phyloP scores from a whole-genome alignment of 106 monocot species.

The Allium fistulosum region DNA sequence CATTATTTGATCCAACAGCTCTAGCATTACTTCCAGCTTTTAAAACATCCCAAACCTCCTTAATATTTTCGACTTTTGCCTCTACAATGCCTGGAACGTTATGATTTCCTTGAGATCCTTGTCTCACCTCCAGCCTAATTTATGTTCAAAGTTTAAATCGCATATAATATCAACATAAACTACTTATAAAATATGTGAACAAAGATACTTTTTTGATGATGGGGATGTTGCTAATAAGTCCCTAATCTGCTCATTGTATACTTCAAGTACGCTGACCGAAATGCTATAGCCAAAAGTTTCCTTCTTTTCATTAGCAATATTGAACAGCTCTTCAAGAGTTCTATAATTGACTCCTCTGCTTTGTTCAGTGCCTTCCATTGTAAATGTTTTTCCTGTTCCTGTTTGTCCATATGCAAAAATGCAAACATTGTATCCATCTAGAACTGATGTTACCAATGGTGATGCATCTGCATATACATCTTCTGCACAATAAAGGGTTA shows the following conservation, averaged over 20 bases:
- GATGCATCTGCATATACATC: constrained; percentile 80
- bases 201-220: constrained; percentile 64
- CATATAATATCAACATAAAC: background rate
- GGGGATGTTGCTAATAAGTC: constrained; percentile 68
- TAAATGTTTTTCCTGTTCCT: constrained; percentile 85
- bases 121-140: constrained; percentile 61
- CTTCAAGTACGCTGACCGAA: constrained; percentile 86
- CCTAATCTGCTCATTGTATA: constrained; percentile 87
- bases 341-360: constrained; percentile 90
- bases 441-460: constrained; percentile 66
- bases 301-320: constrained; percentile 47
- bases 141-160: background rate
- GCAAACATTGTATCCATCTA: constrained; percentile 89
- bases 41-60: constrained; percentile 75
- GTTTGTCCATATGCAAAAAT: constrained; percentile 94
- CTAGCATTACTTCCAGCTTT: constrained; percentile 74
- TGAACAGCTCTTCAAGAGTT: constrained; percentile 77
- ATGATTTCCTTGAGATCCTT: constrained; percentile 62
- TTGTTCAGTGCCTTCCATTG: constrained; percentile 72
- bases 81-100: constrained; percentile 82
- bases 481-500: constrained; percentile 20
- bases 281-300: constrained; percentile 56
- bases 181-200: background rate
- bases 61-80: constrained; percentile 58
- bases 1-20: constrained; percentile 84